phyloP scores from a whole-genome alignment of 768 basidiomycete genomes.

The Nidularia pulvinata region DNA sequence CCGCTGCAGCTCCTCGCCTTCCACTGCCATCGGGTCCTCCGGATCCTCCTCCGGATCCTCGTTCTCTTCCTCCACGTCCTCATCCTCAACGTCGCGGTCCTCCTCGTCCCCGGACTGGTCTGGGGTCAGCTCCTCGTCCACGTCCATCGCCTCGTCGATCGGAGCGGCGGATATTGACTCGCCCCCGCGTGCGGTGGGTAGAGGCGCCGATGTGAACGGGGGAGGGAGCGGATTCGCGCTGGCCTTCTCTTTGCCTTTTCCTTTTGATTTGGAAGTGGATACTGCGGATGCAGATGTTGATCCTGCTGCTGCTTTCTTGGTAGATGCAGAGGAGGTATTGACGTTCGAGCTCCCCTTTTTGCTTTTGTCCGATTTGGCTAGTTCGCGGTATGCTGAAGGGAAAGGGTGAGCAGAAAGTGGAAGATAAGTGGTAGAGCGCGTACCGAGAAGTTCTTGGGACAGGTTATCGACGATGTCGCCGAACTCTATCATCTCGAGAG shows the following conservation, averaged over 20 bases:
- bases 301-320: slow-evolving; percentile 9
- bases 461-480: slow-evolving; percentile 66
- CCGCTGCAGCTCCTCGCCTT: slow-evolving; percentile 37
- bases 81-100: slow-evolving; percentile 32
- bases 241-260: slow-evolving; percentile 37
- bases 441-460: slow-evolving; percentile 65
- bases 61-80: slow-evolving; percentile 36
- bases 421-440: slow-evolving; percentile 10
- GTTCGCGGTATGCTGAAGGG: slow-evolving; percentile 63
- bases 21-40: slow-evolving; percentile 40
- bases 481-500: slow-evolving; percentile 78
- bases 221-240: slow-evolving; percentile 14
- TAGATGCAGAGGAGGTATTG: slow-evolving; percentile 14
- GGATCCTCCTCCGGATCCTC: slow-evolving; percentile 35
- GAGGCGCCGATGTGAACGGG: slow-evolving; percentile 27
- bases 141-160: slow-evolving; percentile 25
- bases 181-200: slow-evolving; percentile 12
- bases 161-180: slow-evolving; percentile 24
- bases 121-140: slow-evolving; percentile 18
- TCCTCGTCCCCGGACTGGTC: slow-evolving; percentile 31
- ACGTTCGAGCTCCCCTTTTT: slow-evolving; percentile 27
- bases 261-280: slow-evolving; percentile 17
- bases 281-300: slow-evolving; percentile 18
- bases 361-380: slow-evolving; percentile 60
- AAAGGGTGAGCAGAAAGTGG: neutral